Evolutionary conservation across 306 rosid species (phyloP).

Genomic region (Cucumis melo): DNA sequence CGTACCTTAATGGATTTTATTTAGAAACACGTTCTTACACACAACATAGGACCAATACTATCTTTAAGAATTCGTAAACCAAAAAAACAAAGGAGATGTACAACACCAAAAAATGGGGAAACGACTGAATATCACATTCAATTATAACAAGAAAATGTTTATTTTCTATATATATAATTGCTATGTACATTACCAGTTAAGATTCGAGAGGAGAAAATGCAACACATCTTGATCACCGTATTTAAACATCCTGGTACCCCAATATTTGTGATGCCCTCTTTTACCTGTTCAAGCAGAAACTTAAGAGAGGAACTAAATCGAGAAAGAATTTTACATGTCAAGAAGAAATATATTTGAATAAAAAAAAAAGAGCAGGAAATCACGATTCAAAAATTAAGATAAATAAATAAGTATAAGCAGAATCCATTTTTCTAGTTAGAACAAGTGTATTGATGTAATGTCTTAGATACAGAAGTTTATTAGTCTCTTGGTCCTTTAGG

Average conservation of each 20-base stretch:
- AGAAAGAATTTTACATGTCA: background rate
- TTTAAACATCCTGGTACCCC: conserved; percentile 93
- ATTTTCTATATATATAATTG: too few species aligned
- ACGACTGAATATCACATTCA: background rate
- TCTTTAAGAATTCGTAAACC: background rate
- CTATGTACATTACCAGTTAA: conserved; percentile 53
- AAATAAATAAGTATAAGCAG: too few species aligned
- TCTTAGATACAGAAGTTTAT: too few species aligned
- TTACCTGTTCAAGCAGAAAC: conserved; percentile 50
- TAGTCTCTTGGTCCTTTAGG: too few species aligned
- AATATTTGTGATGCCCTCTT: conserved; percentile 81
- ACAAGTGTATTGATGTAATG: too few species aligned
- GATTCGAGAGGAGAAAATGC: conserved; percentile 89
- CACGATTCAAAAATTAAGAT: background rate
- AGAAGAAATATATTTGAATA: background rate
- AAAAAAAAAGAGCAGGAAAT: background rate
- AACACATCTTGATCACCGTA: conserved; percentile 75
- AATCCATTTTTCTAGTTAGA: too few species aligned
- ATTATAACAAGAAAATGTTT: background rate
- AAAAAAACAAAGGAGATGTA: background rate
- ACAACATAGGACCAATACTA: background rate
- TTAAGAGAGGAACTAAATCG: background rate
- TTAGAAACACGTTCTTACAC: background rate
- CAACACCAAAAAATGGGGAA: background rate
- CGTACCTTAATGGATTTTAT: background rate